Base-by-base conservation (phyloP, 108 stramenopile species). In the Nitzschia palea region DNA sequence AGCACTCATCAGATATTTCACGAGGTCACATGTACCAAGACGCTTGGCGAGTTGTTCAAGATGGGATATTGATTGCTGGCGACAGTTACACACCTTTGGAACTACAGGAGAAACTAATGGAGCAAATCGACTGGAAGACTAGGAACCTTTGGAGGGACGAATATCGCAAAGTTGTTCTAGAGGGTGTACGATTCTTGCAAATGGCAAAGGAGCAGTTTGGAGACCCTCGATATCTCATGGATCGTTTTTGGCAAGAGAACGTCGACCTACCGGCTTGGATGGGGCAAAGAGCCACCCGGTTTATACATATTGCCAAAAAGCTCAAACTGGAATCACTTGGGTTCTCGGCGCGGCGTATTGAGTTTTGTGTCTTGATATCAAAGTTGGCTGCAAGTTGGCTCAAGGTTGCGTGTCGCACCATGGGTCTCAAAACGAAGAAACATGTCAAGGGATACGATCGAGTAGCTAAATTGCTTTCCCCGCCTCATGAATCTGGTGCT, bases 141-240 rank as follows among this genome's bases (percentile, higher is more conserved):
- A 67, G 77, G n/a, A 77, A 80, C 32, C 62, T 82, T 63, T 86
- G 82, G 80, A 56, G 77, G 33, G 74, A 81, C 47, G 81, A 83
- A 33, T 86, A 86, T 56, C 40, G 67, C 17, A 65, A 48, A 29
- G 73, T 86, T 15, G 65, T 86, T 8, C 12, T 77, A 45, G 82
- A 82, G 40, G 85, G 74, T 20, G 59, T 81, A 12, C 79, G 73
- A 28, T 67, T 76, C 28, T 37, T 80, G 27, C 55, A 60, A 15
- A 59, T 61, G 43, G 78, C 78, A 4, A 34, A 50, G 23, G 54
- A 70, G 25, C 55, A 68, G 42, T 67, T 67, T 31, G 74, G 74
- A 20, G 75, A 80, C 40, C 62, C 80, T 4, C 53, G 77, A 30
- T 61, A 65, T 52, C 44, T 80, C 30, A 74, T 80, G 62, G 74